phyloP scores from a whole-genome alignment of 2,329 filamentous ascomycete genomes.

The Fusarium pseudograminearum region DNA sequence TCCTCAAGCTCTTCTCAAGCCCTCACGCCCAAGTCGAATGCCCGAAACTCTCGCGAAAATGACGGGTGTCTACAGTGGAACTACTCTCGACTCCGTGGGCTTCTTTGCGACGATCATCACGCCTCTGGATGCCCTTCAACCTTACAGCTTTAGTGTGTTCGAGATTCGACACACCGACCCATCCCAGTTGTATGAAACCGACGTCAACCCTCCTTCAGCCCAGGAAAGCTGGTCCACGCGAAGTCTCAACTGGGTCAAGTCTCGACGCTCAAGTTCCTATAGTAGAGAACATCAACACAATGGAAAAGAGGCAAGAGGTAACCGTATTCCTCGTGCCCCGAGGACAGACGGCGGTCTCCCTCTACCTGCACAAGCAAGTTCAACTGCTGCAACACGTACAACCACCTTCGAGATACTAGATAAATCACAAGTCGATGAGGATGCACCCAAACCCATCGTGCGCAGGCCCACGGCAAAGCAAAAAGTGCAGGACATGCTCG shows the following conservation, averaged over 20 bases:
- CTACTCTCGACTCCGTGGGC: constrained; percentile 65
- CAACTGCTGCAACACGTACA: constrained; percentile 11
- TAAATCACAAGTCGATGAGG: background rate
- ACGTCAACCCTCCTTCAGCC: constrained; percentile 10
- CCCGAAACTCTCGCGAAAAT: constrained; percentile 67
- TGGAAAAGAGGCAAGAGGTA: constrained; percentile 1
- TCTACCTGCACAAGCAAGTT: constrained; percentile 10
- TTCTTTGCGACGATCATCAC: constrained; percentile 73
- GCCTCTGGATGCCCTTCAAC: constrained; percentile 62
- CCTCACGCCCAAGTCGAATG: constrained; percentile 65
- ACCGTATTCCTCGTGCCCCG: constrained; percentile 25
- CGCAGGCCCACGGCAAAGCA: constrained; percentile 55
- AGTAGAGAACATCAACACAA: background rate
- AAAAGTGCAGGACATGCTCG: constrained; percentile 58
- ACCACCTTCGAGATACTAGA: constrained; percentile 18
- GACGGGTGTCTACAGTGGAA: constrained; percentile 69
- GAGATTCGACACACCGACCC: constrained; percentile 60
- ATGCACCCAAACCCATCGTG: constrained; percentile 30
- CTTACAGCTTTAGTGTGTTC: constrained; percentile 63
- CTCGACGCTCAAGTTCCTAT: constrained; percentile 6
- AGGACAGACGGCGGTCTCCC: constrained; percentile 30
- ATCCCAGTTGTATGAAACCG: constrained; percentile 25
- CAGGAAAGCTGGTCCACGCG: constrained; percentile 23
- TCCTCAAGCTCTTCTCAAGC: constrained; percentile 71
- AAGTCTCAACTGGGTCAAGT: constrained; percentile 25